A percentile compares a stretch with the other conserved stretches of the same genome.
Conservation (phyloP, 1,139 yeast genomes). For the Magnusiomyces suaveolens region DNA sequence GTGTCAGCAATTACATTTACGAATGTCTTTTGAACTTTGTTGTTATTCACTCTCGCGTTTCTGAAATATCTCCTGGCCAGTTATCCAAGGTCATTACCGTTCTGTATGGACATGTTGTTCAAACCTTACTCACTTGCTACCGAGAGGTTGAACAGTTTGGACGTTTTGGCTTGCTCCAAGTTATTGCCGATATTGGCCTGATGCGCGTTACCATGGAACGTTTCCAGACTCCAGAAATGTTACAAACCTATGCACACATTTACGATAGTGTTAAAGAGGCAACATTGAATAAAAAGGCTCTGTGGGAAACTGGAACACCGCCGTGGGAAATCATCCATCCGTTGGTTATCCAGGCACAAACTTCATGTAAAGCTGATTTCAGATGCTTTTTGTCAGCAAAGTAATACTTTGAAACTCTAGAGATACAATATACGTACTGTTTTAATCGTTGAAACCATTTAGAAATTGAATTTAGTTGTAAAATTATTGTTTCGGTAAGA, state of each 20-base stretch:
- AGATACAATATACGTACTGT: too few relatives aligned
- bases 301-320: conserved; percentile 23
- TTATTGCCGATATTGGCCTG: conserved; percentile 35
- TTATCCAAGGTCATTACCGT: conserved; percentile 39
- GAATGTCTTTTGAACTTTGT: conserved; percentile 45
- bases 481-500: too few relatives aligned
- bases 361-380: conserved; percentile 12
- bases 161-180: conserved; percentile 33
- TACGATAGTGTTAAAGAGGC: conserved; percentile 25
- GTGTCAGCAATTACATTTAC: conserved; percentile 38
- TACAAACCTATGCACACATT: conserved; percentile 25
- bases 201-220: conserved; percentile 28
- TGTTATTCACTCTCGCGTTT: conserved; percentile 44
- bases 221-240: conserved; percentile 28
- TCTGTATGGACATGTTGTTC: conserved; percentile 40
- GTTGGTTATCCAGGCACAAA: conserved; percentile 18
- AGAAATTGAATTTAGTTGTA: too few relatives aligned
- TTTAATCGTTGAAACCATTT: too few relatives aligned
- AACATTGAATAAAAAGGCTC: conserved; percentile 18
- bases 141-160: conserved; percentile 35
- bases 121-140: conserved; percentile 37
- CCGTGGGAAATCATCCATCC: conserved; percentile 23
- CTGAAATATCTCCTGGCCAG: conserved; percentile 40
- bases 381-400: conserved; percentile 3
- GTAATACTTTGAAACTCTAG: too few relatives aligned